Percentiles rank a stretch among this genome's conserved stretches.
Evolutionary conservation across 768 basidiomycete species (phyloP).

Genomic region (Lentinula raphanica): DNA sequence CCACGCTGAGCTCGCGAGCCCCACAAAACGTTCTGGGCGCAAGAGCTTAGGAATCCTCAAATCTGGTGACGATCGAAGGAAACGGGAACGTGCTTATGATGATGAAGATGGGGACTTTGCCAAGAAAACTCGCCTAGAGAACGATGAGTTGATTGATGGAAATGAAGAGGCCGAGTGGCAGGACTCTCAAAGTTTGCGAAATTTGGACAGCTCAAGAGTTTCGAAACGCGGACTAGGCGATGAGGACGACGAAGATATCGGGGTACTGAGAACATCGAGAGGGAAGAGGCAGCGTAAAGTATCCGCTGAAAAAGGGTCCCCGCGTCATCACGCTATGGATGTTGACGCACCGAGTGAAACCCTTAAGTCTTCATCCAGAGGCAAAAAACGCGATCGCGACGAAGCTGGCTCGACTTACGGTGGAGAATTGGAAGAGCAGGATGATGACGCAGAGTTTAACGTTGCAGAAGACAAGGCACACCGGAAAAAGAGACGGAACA

Average conservation of each 20-base stretch:
- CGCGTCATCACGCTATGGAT: constrained; percentile 29
- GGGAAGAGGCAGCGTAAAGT: constrained; percentile 57
- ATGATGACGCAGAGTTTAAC: constrained; percentile 30
- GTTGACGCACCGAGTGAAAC: constrained; percentile 26
- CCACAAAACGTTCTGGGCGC: constrained; percentile 25
- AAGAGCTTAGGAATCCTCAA: constrained; percentile 21
- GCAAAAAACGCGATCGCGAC: constrained; percentile 72
- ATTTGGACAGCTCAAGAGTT: constrained; percentile 21
- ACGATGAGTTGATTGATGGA: constrained; percentile 41
- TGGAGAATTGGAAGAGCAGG: constrained; percentile 47
- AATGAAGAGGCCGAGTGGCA: constrained; percentile 43
- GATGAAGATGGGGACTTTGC: constrained; percentile 39
- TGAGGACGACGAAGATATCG: constrained; percentile 38
- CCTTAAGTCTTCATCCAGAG: constrained; percentile 33
- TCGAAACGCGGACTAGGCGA: constrained; percentile 46
- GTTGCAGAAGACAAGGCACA: constrained; percentile 35
- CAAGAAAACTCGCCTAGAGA: constrained; percentile 53
- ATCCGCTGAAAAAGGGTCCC: constrained; percentile 35
- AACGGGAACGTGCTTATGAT: constrained; percentile 39
- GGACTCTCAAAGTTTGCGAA: not conserved
- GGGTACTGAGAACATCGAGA: constrained; percentile 28
- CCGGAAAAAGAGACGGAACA: constrained; percentile 47
- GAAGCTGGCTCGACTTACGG: constrained; percentile 71
- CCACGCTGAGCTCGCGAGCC: constrained; percentile 6
- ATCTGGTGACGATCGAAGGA: constrained; percentile 20